A percentile compares a stretch with the other conserved stretches of the same genome.
Conservation (phyloP, 495 filamentous ascomycete genomes). For the Neurospora intermedia region DNA sequence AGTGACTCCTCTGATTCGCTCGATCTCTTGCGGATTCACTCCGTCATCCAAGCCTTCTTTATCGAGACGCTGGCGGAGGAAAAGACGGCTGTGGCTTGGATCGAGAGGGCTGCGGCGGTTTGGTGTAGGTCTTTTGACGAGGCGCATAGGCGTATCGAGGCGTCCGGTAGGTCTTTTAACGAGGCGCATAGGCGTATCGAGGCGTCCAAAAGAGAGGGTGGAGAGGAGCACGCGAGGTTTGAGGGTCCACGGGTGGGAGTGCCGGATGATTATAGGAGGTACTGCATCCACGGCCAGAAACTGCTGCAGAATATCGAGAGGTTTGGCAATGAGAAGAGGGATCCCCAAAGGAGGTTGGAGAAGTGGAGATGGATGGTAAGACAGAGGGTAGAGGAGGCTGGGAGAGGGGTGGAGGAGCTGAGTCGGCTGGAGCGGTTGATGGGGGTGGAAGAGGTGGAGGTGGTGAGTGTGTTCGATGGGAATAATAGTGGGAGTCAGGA, state of each 20-base stretch:
- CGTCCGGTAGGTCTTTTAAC: too few species aligned
- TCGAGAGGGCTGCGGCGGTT: conserved; percentile 48
- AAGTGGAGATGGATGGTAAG: conserved; percentile 36
- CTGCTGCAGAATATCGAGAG: conserved; percentile 38
- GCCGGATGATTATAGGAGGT: conserved; percentile 61
- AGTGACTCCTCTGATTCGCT: conserved; percentile 46
- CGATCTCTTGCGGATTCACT: conserved; percentile 66
- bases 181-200: conserved; percentile 20
- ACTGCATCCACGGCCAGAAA: conserved; percentile 54
- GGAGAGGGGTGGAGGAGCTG: neutral
- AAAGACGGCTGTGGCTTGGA: conserved; percentile 49
- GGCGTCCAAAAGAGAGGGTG: too few species aligned
- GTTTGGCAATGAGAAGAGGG: conserved; percentile 35
- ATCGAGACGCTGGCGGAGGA: conserved; percentile 54
- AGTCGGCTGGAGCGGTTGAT: neutral
- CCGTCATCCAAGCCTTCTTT: conserved; percentile 71
- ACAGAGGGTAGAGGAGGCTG: conserved; percentile 28
- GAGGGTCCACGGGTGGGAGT: conserved; percentile 39
- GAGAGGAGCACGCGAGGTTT: too few species aligned
- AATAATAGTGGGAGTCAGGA: neutral
- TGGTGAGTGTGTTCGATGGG: neutral
- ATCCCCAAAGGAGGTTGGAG: conserved; percentile 17
- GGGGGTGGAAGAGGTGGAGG: neutral
- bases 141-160: conserved; percentile 32
- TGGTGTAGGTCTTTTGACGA: conserved; percentile 54